phyloP scores from a whole-genome alignment of 73 alveolate genomes.

The Tetrahymena thermophila region DNA sequence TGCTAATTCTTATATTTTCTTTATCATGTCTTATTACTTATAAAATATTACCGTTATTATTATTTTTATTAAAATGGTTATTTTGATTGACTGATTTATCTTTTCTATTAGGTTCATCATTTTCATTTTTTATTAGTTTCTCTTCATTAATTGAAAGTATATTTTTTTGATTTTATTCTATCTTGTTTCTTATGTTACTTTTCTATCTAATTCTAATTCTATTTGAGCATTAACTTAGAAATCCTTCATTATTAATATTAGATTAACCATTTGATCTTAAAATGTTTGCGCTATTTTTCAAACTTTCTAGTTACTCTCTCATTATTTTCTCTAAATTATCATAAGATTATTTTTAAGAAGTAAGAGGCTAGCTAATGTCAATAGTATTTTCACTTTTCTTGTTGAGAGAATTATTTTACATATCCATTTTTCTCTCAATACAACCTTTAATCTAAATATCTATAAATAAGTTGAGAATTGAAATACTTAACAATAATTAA shows the following conservation, averaged over 20 bases:
- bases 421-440: background rate
- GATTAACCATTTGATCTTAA: background rate
- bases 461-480: too few species aligned
- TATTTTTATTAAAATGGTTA: too few species aligned
- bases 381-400: background rate
- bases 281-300: background rate
- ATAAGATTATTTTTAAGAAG: background rate
- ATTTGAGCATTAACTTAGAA: background rate
- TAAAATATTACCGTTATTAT: background rate
- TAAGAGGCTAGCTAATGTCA: background rate
- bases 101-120: background rate
- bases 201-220: background rate
- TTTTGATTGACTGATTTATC: background rate
- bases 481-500: background rate
- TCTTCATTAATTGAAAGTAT: background rate
- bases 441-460: background rate
- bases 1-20: background rate
- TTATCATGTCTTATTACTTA: background rate
- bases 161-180: background rate
- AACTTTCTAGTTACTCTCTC: background rate
- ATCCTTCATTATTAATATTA: background rate
- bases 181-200: background rate
- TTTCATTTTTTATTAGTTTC: background rate
- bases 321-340: background rate
- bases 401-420: background rate